Base-by-base conservation (phyloP, 2,329 filamentous ascomycete species). In the Trichoderma arundinaceum region DNA sequence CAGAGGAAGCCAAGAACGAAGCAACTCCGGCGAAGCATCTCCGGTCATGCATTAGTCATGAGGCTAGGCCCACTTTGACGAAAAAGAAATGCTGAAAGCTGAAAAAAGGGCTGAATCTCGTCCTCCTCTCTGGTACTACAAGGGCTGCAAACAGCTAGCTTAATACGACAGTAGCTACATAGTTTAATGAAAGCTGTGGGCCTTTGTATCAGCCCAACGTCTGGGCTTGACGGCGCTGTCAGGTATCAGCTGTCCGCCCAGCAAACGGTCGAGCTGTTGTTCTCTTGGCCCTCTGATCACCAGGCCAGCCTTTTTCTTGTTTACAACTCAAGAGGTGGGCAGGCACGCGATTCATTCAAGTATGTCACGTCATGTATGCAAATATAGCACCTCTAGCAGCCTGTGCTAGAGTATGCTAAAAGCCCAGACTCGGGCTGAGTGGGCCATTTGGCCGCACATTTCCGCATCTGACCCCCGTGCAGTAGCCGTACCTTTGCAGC, bases 101-200 rank as follows among this genome's bases (percentile, higher is more conserved):
- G 56, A 59, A 49, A 19, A 17, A 58, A 58, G 54, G 54, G 54
- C 56, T 59, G 56, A 49, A 22, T 38, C 32, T 48, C 10, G 54
- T 19, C 28, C 32, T 57, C 9, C 17, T 7, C 9, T 22, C 28
- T 33, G 53, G 38, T n/a, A n/a, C n/a, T 41, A 13, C 35, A 41
- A 56, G 52, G 52, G 22, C 28, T 44, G 19, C 22, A 17, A 43
- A 17, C 2, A 4, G 41, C 54, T 58, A 58, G 46, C 54, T 13
- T 22, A 58, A 58, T 44, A 58, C 54, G 54, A 58, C 28, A n/a
- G 28, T 17, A 15, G n/a, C 32, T 17, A 35, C 15, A 38, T 38
- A 48, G 19, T 59, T 49, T 48, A 59, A 38, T 48, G 33, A 38
- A 6, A 22, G 43, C 32, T 49, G 44, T 13, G 22, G 38, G 22